phyloP scores from a whole-genome alignment of 768 basidiomycete species.

The Heimioporus sp. region DNA sequence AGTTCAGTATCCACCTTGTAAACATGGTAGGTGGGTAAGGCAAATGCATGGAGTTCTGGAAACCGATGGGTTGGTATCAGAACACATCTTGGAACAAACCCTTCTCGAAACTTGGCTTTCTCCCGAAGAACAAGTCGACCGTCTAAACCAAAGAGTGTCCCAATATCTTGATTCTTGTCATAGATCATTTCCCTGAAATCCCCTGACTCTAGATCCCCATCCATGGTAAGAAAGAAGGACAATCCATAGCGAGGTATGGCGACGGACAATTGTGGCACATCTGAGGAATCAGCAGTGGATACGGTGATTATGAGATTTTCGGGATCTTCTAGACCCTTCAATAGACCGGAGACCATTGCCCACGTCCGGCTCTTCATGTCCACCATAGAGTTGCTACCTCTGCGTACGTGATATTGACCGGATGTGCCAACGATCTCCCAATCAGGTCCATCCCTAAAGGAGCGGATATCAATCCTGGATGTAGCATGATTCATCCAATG shows the following conservation, averaged over 20 bases:
- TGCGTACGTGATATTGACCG: not conserved
- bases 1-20: not conserved
- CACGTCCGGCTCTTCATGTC: constrained; percentile 20
- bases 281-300: too few species aligned
- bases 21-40: not conserved
- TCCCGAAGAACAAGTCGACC: not conserved
- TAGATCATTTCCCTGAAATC: not conserved
- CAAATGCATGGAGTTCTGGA: too few species aligned
- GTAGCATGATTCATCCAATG: constrained; percentile 22
- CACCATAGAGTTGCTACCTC: constrained; percentile 3
- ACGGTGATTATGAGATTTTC: constrained; percentile 14
- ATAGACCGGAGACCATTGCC: constrained; percentile 12
- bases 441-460: not conserved
- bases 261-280: not conserved
- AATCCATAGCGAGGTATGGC: not conserved
- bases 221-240: not conserved
- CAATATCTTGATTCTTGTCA: not conserved
- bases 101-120: not conserved
- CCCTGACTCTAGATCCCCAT: not conserved
- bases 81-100: not conserved
- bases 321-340: constrained; percentile 3
- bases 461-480: not conserved
- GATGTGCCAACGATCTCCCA: constrained; percentile 12
- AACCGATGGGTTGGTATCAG: too few species aligned
- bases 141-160: not conserved